A percentile compares a stretch with the other conserved stretches of the same genome.
phyloP scores from a whole-genome alignment of 2,329 filamentous ascomycete species.

The Alternaria postmessia region DNA sequence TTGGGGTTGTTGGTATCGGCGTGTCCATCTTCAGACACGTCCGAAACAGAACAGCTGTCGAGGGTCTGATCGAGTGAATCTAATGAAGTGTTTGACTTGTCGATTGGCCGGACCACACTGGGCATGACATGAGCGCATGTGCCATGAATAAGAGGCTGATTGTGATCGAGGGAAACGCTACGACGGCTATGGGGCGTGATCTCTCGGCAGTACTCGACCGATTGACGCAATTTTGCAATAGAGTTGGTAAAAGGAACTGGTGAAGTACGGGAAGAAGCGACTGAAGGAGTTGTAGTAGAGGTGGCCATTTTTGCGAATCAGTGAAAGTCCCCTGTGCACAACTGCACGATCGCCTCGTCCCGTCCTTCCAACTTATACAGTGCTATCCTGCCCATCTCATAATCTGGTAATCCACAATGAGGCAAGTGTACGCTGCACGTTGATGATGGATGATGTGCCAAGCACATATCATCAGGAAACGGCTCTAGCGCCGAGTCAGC shows the following conservation, averaged over 20 bases:
- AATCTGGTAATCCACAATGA: neutral
- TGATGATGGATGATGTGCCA: conserved; percentile 5
- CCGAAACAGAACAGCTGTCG: neutral
- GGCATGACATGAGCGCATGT: neutral
- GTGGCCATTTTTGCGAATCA: neutral
- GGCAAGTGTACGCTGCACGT: neutral
- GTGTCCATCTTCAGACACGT: neutral
- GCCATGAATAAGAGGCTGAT: no score
- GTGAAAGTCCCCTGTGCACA: neutral
- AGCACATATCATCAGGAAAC: conserved; percentile 5
- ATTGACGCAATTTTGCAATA: neutral
- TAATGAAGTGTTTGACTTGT: neutral
- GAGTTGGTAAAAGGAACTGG: neutral
- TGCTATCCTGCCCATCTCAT: neutral
- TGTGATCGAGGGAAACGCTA: neutral
- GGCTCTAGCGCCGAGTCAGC: conserved; percentile 9
- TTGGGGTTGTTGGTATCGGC: neutral
- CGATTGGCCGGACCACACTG: neutral
- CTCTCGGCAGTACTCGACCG: neutral
- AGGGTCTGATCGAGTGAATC: neutral
- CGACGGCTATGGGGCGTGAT: neutral
- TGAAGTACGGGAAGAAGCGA: neutral
- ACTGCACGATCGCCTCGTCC: neutral
- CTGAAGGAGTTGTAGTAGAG: neutral
- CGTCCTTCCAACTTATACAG: neutral